phyloP scores from a whole-genome alignment of 2,329 filamentous ascomycete species.

The Pseudopithomyces chartarum region DNA sequence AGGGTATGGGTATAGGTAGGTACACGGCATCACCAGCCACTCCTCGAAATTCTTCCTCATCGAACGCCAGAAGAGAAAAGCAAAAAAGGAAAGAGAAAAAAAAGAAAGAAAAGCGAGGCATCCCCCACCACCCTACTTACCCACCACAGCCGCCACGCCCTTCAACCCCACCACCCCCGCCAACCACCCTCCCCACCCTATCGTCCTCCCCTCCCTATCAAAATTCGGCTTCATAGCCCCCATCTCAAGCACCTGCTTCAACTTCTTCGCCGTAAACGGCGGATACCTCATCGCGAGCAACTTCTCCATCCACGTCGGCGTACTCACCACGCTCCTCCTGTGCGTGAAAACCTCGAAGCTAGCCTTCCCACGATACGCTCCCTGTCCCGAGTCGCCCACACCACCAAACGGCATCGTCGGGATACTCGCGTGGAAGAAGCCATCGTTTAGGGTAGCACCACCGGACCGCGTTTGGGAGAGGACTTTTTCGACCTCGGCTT shows the following conservation, averaged over 20 bases:
- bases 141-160: constrained; percentile 33
- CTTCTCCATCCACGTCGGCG: constrained; percentile 70
- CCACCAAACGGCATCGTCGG: constrained; percentile 80
- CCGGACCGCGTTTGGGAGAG: constrained; percentile 56
- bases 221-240: constrained; percentile 62
- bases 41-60: no score
- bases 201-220: constrained; percentile 58
- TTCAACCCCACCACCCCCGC: constrained; percentile 36
- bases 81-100: neutral
- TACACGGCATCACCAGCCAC: no score
- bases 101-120: neutral
- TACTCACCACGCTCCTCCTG: constrained; percentile 63
- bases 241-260: constrained; percentile 57
- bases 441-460: constrained; percentile 58
- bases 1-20: no score
- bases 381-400: constrained; percentile 77
- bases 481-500: constrained; percentile 73
- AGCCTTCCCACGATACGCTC: constrained; percentile 78
- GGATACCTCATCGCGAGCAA: constrained; percentile 71
- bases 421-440: constrained; percentile 72
- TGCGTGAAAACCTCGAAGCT: constrained; percentile 73
- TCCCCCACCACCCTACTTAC: constrained; percentile 35
- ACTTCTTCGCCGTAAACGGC: constrained; percentile 61
- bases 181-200: constrained; percentile 42
- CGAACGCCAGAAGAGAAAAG: neutral